phyloP scores from a whole-genome alignment of 768 basidiomycete species.

The Phanerochaete sordida region DNA sequence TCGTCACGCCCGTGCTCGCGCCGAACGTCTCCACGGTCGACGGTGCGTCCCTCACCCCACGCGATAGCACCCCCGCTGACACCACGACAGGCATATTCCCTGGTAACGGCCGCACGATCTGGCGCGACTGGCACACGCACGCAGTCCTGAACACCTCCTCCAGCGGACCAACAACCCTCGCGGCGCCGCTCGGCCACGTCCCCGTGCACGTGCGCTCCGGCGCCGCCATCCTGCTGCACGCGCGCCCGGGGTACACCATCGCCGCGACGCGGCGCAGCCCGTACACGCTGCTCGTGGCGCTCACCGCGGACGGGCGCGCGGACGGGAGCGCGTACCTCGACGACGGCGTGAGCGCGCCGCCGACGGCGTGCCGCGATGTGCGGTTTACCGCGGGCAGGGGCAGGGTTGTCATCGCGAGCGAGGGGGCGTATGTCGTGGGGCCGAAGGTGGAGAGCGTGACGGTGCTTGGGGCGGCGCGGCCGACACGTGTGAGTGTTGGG shows the following conservation, averaged over 20 bases:
- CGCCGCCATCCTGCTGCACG: conserved; percentile 38
- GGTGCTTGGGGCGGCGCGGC: conserved; percentile 48
- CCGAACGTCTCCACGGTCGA: conserved; percentile 68
- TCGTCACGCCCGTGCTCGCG: conserved; percentile 71
- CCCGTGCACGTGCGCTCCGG: conserved; percentile 71
- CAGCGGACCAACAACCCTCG: conserved; percentile 45
- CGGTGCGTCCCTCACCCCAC: no score
- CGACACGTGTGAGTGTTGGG: conserved; percentile 37
- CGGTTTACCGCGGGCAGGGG: conserved; percentile 37
- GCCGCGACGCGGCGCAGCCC: conserved; percentile 56
- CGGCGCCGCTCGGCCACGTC: conserved; percentile 72
- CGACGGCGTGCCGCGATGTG: conserved; percentile 49
- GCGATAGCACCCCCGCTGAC: background rate
- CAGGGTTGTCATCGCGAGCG: conserved; percentile 34
- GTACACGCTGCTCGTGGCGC: conserved; percentile 60
- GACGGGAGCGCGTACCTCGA: conserved; percentile 64
- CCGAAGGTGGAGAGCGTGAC: conserved; percentile 51
- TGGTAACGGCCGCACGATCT: conserved; percentile 51
- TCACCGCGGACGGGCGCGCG: conserved; percentile 44
- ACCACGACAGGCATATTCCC: conserved; percentile 54
- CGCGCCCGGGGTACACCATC: conserved; percentile 62
- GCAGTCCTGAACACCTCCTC: conserved; percentile 41
- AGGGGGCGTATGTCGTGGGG: conserved; percentile 39
- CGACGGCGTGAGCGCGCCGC: conserved; percentile 61
- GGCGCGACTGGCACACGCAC: conserved; percentile 77